Percentiles rank a stretch among this genome's conserved stretches.
Evolutionary conservation across 1,284 basidiomycete genomes (phyloP).

Genomic region (Papiliotrema laurentii): DNA sequence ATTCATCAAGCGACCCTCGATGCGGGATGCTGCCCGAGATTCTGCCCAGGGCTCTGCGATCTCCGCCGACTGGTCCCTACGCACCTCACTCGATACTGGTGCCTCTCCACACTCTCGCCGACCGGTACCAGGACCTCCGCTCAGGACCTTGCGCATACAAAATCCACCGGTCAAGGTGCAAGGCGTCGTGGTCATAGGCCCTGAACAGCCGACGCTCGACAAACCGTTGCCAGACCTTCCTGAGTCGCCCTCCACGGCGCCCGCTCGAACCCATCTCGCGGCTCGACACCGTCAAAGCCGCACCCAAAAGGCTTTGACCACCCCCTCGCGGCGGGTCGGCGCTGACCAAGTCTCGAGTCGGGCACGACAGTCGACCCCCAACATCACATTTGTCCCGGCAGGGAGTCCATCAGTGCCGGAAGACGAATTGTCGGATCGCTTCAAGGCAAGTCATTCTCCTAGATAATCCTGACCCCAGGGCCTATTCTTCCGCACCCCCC

Average conservation of each 20-base stretch:
- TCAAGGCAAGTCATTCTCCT: conserved; percentile 14
- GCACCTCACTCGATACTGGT: too few relatives aligned
- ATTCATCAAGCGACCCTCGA: not conserved
- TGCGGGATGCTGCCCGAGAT: too few relatives aligned
- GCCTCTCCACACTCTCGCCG: not conserved
- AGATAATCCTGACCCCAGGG: conserved; percentile 15
- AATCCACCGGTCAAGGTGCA: conserved; percentile 9
- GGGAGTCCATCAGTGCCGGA: too few relatives aligned
- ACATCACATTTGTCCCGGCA: too few relatives aligned
- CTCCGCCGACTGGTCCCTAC: too few relatives aligned
- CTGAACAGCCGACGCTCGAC: conserved; percentile 13
- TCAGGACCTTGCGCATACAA: conserved; percentile 17
- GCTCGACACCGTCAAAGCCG: conserved; percentile 36
- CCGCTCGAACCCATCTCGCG: conserved; percentile 32
- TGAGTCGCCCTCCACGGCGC: conserved; percentile 13
- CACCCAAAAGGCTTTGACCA: conserved; percentile 35
- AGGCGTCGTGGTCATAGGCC: conserved; percentile 20
- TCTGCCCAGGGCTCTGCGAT: too few relatives aligned
- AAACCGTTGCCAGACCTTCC: conserved; percentile 10
- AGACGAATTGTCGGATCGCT: conserved; percentile 15
- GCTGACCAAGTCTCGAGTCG: not conserved
- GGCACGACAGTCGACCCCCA: not conserved
- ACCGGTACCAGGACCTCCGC: not conserved
- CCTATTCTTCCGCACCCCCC: conserved; percentile 42
- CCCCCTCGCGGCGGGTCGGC: conserved; percentile 10